Percentiles rank a stretch among this genome's conserved stretches.
phyloP scores from a whole-genome alignment of 1,139 yeast genomes.

The Hanseniaspora gamundiae region DNA sequence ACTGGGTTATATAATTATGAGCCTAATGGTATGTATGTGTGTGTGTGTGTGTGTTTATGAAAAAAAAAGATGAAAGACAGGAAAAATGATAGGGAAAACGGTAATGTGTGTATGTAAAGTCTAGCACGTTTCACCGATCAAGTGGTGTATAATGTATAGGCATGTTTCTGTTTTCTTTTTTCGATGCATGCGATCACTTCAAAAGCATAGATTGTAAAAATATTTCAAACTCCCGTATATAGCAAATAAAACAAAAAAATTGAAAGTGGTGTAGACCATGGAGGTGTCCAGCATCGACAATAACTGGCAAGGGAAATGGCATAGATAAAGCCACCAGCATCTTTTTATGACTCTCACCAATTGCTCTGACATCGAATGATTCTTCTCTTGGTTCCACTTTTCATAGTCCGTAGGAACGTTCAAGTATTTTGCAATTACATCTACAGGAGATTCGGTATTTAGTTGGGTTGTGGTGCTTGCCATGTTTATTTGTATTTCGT shows the following conservation, averaged over 20 bases:
- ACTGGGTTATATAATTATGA: too few species aligned
- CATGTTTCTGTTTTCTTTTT: not conserved
- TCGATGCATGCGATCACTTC: not conserved
- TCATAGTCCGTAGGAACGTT: slow-evolving; percentile 5
- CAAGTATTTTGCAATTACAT: slow-evolving; percentile 4
- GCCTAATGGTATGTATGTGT: too few species aligned
- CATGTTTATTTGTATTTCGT: not conserved
- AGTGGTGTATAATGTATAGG: too few species aligned
- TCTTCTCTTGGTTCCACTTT: slow-evolving; percentile 1
- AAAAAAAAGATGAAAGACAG: too few species aligned
- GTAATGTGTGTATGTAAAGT: too few species aligned
- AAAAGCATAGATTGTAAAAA: slow-evolving; percentile 1
- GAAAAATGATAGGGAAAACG: too few species aligned
- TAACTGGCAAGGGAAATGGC: slow-evolving; percentile 7
- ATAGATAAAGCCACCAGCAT: slow-evolving; percentile 6
- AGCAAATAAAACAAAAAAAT: slow-evolving; percentile 3
- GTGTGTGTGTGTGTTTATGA: too few species aligned
- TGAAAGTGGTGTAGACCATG: slow-evolving; percentile 5
- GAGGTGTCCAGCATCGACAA: slow-evolving; percentile 7
- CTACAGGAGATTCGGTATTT: not conserved
- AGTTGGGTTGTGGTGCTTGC: not conserved
- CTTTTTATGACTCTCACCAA: slow-evolving; percentile 2
- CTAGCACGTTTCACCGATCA: too few species aligned
- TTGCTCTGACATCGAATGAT: not conserved
- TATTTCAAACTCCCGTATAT: slow-evolving; percentile 5